phyloP scores from a whole-genome alignment of 208 protist species.

The Entamoeba histolytica region DNA sequence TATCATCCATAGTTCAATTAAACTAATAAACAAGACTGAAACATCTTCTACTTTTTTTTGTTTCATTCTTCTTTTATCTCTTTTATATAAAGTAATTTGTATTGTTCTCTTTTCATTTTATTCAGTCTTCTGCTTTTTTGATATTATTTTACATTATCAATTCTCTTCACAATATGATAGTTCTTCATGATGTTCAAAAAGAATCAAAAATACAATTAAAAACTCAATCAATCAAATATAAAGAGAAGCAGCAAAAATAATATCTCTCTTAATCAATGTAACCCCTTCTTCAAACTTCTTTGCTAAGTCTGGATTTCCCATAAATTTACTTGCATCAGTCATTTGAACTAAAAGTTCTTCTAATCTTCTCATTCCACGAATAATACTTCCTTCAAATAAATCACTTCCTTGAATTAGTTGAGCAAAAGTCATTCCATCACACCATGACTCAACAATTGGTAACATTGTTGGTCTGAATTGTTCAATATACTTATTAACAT shows the following conservation, averaged over 20 bases:
- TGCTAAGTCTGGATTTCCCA: neutral
- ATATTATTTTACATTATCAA: too few species aligned
- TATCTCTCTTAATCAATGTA: neutral
- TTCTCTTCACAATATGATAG: too few species aligned
- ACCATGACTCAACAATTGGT: neutral
- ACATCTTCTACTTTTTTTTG: too few species aligned
- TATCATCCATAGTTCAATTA: too few species aligned
- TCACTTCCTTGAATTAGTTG: neutral
- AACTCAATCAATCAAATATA: neutral
- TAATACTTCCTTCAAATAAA: neutral
- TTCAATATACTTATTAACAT: neutral
- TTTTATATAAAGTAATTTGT: too few species aligned
- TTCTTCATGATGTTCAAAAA: too few species aligned
- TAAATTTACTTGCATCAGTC: neutral
- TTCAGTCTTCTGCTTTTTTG: too few species aligned
- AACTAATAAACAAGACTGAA: too few species aligned
- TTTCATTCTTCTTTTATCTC: too few species aligned
- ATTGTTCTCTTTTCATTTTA: too few species aligned
- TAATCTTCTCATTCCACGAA: neutral
- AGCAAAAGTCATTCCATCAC: neutral
- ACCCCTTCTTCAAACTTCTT: neutral
- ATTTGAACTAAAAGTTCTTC: neutral
- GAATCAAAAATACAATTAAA: neutral
- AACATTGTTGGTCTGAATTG: neutral
- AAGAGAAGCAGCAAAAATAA: neutral